Conservation (phyloP, 352 stramenopile genomes). For the Peronospora tabacina region DNA sequence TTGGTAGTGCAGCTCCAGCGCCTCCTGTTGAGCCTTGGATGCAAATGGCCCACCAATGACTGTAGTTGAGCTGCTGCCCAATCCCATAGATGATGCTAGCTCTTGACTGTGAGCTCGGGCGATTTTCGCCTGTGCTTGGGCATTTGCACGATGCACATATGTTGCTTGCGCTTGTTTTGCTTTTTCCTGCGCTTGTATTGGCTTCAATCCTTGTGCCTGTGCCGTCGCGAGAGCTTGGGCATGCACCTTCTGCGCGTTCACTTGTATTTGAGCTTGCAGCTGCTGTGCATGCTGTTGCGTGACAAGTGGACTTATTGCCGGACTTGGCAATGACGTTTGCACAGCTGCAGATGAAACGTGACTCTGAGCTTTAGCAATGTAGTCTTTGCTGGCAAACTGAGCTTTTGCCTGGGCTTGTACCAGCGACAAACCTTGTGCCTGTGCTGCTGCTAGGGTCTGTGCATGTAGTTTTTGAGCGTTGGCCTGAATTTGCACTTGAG, state of each 20-base stretch:
- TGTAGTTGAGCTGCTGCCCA: conserved; percentile 12
- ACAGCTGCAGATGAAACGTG: conserved; percentile 62
- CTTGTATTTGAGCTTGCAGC: conserved; percentile 82
- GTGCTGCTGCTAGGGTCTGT: conserved; percentile 72
- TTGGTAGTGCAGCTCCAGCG: conserved; percentile 92
- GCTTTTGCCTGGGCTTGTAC: conserved; percentile 83
- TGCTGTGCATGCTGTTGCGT: conserved; percentile 81
- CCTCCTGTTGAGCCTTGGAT: conserved; percentile 76
- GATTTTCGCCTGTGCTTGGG: conserved; percentile 82
- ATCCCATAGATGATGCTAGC: conserved; percentile 32
- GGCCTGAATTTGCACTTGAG: conserved; percentile 85
- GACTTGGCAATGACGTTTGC: conserved; percentile 41
- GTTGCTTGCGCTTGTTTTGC: conserved; percentile 86
- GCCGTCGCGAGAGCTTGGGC: conserved; percentile 80
- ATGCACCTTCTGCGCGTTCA: conserved; percentile 86
- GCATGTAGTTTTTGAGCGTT: conserved; percentile 85
- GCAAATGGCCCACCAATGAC: conserved; percentile 40
- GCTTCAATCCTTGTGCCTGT: conserved; percentile 78
- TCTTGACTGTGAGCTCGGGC: conserved; percentile 62
- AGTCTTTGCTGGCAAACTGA: conserved; percentile 84
- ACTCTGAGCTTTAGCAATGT: conserved; percentile 84
- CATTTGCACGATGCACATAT: conserved; percentile 81
- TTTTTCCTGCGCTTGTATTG: conserved; percentile 82
- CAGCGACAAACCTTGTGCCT: conserved; percentile 78
- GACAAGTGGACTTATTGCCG: conserved; percentile 45